Percentiles rank a stretch among this genome's conserved stretches.
phyloP scores from a whole-genome alignment of 495 filamentous ascomycete species.

The Cercophora scortea region DNA sequence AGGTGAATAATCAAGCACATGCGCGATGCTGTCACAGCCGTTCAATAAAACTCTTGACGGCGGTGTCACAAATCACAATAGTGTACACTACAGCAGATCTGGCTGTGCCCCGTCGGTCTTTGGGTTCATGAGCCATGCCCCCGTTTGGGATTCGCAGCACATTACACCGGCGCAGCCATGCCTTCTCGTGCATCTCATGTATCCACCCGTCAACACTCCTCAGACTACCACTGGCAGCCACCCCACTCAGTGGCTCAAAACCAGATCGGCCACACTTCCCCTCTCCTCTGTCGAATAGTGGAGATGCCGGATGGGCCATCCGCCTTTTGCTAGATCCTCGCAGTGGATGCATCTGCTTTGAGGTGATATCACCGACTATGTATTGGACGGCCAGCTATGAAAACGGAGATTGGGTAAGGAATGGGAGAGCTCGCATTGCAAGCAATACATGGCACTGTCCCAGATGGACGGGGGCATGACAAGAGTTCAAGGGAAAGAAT shows the following conservation, averaged over 20 bases:
- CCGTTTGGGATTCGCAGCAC: conserved; percentile 2
- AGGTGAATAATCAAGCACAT: conserved; percentile 1
- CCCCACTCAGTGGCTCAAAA: conserved; percentile 7
- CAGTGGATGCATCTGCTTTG: not conserved
- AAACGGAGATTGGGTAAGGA: not conserved
- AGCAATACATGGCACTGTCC: too few species aligned
- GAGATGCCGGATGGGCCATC: conserved; percentile 3
- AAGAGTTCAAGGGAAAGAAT: too few species aligned
- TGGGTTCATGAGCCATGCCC: not conserved
- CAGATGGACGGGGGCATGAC: too few species aligned
- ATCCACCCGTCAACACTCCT: conserved; percentile 9
- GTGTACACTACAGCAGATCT: not conserved
- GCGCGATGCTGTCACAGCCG: conserved; percentile 7
- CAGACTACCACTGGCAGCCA: conserved; percentile 11
- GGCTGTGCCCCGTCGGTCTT: too few species aligned
- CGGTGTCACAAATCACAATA: not conserved
- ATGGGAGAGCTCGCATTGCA: too few species aligned
- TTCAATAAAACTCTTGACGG: not conserved
- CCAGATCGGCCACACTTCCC: conserved; percentile 9
- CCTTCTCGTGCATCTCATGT: conserved; percentile 1
- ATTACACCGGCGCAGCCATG: too few species aligned
- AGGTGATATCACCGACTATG: too few species aligned
- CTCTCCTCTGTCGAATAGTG: conserved; percentile 8
- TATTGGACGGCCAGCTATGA: too few species aligned
- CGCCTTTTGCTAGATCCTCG: conserved; percentile 3